Conservation (phyloP, 164 flowering plant species). For the Chimonanthus salicifolius region DNA sequence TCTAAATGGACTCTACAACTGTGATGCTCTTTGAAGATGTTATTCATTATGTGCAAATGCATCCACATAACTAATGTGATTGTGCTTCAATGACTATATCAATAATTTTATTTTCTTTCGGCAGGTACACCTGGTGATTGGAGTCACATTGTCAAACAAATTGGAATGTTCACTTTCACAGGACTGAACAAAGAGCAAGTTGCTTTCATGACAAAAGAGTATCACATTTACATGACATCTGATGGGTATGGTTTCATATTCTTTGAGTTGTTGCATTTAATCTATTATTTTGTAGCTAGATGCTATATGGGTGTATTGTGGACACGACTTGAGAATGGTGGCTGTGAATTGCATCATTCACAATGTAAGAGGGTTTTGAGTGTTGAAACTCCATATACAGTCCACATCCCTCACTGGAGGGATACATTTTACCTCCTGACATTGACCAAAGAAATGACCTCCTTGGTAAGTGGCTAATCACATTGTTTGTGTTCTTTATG, state of each 20-base stretch:
- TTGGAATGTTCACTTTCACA: slow-evolving; percentile 98
- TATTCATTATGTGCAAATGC: neutral
- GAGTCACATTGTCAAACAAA: slow-evolving; percentile 98
- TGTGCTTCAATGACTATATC: neutral
- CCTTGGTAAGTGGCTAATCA: too few relatives aligned
- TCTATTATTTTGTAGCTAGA: neutral
- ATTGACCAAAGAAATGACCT: too few relatives aligned
- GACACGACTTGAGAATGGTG: too few relatives aligned
- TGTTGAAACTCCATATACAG: too few relatives aligned
- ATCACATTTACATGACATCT: slow-evolving; percentile 95
- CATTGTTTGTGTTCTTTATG: too few relatives aligned
- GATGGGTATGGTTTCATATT: slow-evolving; percentile 57
- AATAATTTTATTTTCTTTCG: slow-evolving; percentile 4
- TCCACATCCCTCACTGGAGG: too few relatives aligned
- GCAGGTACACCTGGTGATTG: slow-evolving; percentile 97
- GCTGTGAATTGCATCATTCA: too few relatives aligned
- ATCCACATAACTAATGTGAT: neutral
- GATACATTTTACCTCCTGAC: too few relatives aligned
- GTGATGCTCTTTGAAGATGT: too few relatives aligned
- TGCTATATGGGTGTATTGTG: too few relatives aligned
- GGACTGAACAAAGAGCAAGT: slow-evolving; percentile 87
- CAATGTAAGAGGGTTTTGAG: too few relatives aligned
- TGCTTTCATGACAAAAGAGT: slow-evolving; percentile 86
- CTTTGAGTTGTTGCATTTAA: neutral
- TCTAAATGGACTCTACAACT: neutral